Conservation (phyloP, 139 green algal genomes). For the Chlorella ohadii region DNA sequence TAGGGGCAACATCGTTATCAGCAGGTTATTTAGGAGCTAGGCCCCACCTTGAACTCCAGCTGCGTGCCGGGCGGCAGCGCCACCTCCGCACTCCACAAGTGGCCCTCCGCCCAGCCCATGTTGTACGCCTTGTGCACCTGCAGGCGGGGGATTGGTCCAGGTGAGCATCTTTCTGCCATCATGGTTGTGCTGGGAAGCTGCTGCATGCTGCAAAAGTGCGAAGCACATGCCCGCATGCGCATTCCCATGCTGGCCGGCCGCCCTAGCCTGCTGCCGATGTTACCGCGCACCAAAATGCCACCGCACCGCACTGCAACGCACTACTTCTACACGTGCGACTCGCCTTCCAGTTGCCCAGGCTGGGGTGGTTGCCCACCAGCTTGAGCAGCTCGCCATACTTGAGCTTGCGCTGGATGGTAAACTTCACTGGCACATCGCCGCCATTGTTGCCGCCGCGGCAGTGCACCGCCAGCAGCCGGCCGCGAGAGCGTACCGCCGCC, state of each 20-base stretch:
- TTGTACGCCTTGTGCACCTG: slow-evolving; percentile 17
- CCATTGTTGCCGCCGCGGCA: neutral
- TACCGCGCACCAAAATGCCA: too few relatives aligned
- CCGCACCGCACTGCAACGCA: too few relatives aligned
- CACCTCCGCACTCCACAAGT: slow-evolving; percentile 58
- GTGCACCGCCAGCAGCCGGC: neutral
- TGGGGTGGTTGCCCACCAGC: slow-evolving; percentile 49
- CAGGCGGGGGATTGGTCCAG: neutral
- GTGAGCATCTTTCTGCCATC: too few relatives aligned
- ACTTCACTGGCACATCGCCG: slow-evolving; percentile 24
- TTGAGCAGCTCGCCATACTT: slow-evolving; percentile 31
- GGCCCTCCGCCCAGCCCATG: slow-evolving; percentile 63
- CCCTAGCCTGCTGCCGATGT: too few relatives aligned
- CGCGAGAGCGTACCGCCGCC: neutral
- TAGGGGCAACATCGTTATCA: too few relatives aligned
- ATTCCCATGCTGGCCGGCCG: too few relatives aligned
- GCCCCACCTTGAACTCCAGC: slow-evolving; percentile 60
- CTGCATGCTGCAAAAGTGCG: too few relatives aligned
- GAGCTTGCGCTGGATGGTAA: slow-evolving; percentile 24
- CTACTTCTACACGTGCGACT: too few relatives aligned
- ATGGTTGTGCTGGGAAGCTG: too few relatives aligned
- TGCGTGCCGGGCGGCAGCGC: slow-evolving; percentile 36
- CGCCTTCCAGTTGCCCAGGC: slow-evolving; percentile 60
- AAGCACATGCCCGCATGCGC: too few relatives aligned
- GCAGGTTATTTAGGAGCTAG: too few relatives aligned